A percentile compares a stretch with the other conserved stretches of the same genome.
Conservation (phyloP, 2,329 filamentous ascomycete genomes). For the Aspergillus vadensis region DNA sequence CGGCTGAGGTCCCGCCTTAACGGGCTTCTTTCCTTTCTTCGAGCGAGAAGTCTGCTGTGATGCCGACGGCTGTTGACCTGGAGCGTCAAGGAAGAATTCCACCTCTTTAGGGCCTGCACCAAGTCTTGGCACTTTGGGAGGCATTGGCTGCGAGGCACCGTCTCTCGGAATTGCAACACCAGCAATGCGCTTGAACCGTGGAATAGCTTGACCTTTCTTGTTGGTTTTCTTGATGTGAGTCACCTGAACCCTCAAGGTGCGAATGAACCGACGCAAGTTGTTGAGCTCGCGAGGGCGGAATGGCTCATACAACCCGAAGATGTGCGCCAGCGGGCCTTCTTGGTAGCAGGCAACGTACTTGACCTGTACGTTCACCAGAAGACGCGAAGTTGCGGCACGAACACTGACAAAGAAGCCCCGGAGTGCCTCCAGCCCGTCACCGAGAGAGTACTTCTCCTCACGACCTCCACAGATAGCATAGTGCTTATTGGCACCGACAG, state of each 20-base stretch:
- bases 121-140: conserved; percentile 36
- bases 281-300: conserved; percentile 23
- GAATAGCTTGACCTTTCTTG: conserved; percentile 35
- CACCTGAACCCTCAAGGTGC: conserved; percentile 43
- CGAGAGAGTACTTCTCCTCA: conserved; percentile 45
- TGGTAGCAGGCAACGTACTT: conserved; percentile 62
- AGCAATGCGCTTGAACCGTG: conserved; percentile 49
- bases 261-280: conserved; percentile 40
- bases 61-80: conserved; percentile 17
- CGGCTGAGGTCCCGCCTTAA: conserved; percentile 33
- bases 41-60: conserved; percentile 12
- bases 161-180: conserved; percentile 48
- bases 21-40: conserved; percentile 33
- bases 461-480: conserved; percentile 45
- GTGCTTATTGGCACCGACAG: conserved; percentile 57
- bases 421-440: conserved; percentile 57
- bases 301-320: conserved; percentile 40
- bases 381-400: conserved; percentile 58
- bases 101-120: conserved; percentile 57
- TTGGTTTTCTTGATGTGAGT: conserved; percentile 45
- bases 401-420: conserved; percentile 66
- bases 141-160: conserved; percentile 36
- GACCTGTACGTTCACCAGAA: conserved; percentile 66
- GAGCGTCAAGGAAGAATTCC: conserved; percentile 53
- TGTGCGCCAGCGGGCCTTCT: conserved; percentile 40